Conservation (phyloP, 1,284 basidiomycete genomes). For the Marasmius tenuissimus region DNA sequence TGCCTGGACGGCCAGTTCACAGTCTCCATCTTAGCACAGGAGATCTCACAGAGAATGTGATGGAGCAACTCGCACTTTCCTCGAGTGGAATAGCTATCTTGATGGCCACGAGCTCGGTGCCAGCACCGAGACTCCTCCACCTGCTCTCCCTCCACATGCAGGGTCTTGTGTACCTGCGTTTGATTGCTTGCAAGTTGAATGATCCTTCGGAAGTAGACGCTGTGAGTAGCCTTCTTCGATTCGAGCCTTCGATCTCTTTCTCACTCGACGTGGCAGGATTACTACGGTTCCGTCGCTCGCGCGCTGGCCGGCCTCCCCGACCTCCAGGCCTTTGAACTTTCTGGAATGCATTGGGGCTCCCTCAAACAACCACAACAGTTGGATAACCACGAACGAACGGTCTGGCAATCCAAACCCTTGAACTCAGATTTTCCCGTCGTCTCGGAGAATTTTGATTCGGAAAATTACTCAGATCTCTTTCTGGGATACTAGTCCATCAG, state of each 20-base stretch:
- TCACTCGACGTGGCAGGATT: slow-evolving; percentile 38
- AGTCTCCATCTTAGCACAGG: slow-evolving; percentile 59
- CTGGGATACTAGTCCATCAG: slow-evolving; percentile 4
- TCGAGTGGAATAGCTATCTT: slow-evolving; percentile 43
- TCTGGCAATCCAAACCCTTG: slow-evolving; percentile 56
- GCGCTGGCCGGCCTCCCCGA: slow-evolving; percentile 54
- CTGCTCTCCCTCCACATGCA: slow-evolving; percentile 45
- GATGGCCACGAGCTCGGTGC: slow-evolving; percentile 41
- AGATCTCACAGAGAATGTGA: slow-evolving; percentile 53
- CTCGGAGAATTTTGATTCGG: slow-evolving; percentile 28
- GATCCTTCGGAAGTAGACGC: slow-evolving; percentile 47
- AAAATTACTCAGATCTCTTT: slow-evolving; percentile 16
- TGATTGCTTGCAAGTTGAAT: slow-evolving; percentile 49
- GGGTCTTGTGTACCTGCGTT: slow-evolving; percentile 48
- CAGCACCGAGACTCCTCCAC: slow-evolving; percentile 41
- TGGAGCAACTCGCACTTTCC: slow-evolving; percentile 48
- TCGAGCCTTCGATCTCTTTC: slow-evolving; percentile 12
- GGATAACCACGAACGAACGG: slow-evolving; percentile 35
- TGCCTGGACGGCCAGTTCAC: slow-evolving; percentile 63
- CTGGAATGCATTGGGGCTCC: slow-evolving; percentile 69
- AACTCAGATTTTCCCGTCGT: slow-evolving; percentile 28
- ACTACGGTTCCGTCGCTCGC: slow-evolving; percentile 60
- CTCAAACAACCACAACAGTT: slow-evolving; percentile 28
- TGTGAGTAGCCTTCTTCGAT: slow-evolving; percentile 12
- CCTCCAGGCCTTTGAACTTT: slow-evolving; percentile 66